Evolutionary conservation across 2,329 filamentous ascomycete species (phyloP).

Genomic region (Scortechinia acanthostroma): DNA sequence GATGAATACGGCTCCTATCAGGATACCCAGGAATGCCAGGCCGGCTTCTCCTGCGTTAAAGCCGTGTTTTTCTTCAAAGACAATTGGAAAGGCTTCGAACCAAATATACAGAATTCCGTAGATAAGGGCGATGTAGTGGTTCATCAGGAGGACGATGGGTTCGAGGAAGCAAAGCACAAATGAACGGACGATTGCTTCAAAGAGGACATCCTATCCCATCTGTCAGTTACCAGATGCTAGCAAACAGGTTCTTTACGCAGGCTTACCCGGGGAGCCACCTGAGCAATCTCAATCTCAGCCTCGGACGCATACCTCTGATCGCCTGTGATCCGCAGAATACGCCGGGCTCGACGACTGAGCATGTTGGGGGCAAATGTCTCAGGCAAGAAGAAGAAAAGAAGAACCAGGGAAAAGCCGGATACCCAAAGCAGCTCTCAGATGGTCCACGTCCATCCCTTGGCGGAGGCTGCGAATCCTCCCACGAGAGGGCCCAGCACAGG

Average conservation of each 20-base stretch:
- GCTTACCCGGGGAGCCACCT: no score
- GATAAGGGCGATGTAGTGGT: constrained; percentile 29
- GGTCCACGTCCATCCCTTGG: constrained; percentile 36
- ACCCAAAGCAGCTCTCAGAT: constrained; percentile 38
- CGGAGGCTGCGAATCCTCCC: constrained; percentile 32
- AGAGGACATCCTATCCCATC: no score
- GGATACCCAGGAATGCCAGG: constrained; percentile 30
- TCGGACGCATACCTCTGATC: constrained; percentile 28
- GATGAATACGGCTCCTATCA: constrained; percentile 25
- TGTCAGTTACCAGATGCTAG: no score
- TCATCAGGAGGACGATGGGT: constrained; percentile 31
- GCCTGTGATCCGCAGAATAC: constrained; percentile 32
- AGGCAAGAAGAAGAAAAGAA: constrained; percentile 35
- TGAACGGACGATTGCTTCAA: constrained; percentile 29
- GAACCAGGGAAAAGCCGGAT: constrained; percentile 28
- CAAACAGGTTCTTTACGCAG: no score
- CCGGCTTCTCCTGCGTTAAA: constrained; percentile 32
- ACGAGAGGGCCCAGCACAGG: constrained; percentile 39
- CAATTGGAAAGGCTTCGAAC: constrained; percentile 37
- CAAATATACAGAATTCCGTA: constrained; percentile 35
- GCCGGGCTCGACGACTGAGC: constrained; percentile 31
- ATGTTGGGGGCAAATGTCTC: constrained; percentile 34
- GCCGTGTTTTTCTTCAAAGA: constrained; percentile 30
- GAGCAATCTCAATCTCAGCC: constrained; percentile 34
- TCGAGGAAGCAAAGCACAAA: constrained; percentile 23